Conservation (phyloP, 495 filamentous ascomycete species). For the Neurospora sp. region DNA sequence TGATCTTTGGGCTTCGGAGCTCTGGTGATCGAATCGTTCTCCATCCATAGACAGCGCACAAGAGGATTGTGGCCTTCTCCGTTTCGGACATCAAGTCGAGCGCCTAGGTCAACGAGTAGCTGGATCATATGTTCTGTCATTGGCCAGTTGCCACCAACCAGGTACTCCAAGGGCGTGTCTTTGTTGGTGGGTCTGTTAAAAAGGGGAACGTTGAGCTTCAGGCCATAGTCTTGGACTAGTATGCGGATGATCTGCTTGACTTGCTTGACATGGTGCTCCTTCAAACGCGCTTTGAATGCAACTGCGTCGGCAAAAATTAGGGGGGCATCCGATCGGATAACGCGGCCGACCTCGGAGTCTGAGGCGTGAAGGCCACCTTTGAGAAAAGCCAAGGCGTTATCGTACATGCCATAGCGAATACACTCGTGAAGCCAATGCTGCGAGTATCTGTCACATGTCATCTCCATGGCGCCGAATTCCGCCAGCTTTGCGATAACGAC, state of each 20-base stretch:
- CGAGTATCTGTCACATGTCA: background rate
- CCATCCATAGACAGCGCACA: background rate
- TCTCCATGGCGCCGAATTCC: background rate
- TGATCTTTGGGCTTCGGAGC: no score
- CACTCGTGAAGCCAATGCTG: background rate
- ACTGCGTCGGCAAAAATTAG: background rate
- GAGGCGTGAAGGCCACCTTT: background rate
- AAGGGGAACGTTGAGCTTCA: background rate
- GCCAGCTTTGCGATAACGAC: background rate
- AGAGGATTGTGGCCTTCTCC: background rate
- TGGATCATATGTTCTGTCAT: background rate
- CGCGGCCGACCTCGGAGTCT: background rate
- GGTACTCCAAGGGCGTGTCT: background rate
- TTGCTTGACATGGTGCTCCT: background rate
- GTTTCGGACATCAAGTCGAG: background rate
- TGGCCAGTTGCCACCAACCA: background rate
- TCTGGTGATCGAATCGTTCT: background rate
- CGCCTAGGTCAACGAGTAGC: background rate
- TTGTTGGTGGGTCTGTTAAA: background rate
- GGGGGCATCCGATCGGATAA: background rate
- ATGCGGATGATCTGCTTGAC: background rate
- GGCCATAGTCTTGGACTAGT: background rate
- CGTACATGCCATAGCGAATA: background rate
- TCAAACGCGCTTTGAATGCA: background rate
- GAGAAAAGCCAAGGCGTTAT: background rate